Evolutionary conservation across 2,329 filamentous ascomycete genomes (phyloP).

Genomic region (Colletotrichum acutatum): DNA sequence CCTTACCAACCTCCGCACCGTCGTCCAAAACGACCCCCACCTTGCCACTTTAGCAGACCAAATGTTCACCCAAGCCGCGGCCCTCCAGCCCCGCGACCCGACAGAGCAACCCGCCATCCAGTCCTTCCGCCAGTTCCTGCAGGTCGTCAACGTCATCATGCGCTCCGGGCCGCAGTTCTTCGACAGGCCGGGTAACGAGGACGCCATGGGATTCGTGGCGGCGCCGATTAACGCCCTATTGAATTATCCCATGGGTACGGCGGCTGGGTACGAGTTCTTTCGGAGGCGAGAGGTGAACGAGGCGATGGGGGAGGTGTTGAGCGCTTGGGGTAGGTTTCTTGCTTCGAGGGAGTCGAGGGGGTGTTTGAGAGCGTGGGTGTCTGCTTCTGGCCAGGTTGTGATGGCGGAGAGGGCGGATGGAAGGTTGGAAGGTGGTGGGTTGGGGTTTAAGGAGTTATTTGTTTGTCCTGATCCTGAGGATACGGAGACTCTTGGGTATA

Average conservation of each 20-base stretch:
- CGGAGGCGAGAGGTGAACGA: slow-evolving; percentile 62
- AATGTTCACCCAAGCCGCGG: slow-evolving; percentile 18
- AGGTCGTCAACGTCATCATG: background rate
- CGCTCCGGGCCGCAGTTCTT: slow-evolving; percentile 9
- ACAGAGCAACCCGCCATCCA: slow-evolving; percentile 4
- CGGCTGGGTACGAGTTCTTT: slow-evolving; percentile 64
- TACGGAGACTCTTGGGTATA: slow-evolving; percentile 65
- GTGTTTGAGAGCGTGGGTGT: slow-evolving; percentile 37
- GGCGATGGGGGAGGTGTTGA: slow-evolving; percentile 62
- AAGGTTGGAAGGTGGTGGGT: background rate
- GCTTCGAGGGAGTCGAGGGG: slow-evolving; percentile 39
- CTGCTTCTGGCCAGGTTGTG: slow-evolving; percentile 22
- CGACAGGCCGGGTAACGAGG: background rate
- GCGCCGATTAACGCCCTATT: slow-evolving; percentile 67
- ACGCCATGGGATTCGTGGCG: slow-evolving; percentile 56
- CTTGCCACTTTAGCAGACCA: background rate
- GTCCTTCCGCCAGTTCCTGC: slow-evolving; percentile 10
- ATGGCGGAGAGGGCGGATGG: slow-evolving; percentile 54
- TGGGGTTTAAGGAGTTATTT: slow-evolving; percentile 70
- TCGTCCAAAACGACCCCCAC: background rate
- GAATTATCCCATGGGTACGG: slow-evolving; percentile 69
- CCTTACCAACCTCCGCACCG: background rate
- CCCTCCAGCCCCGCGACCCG: slow-evolving; percentile 3
- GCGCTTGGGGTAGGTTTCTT: slow-evolving; percentile 51
- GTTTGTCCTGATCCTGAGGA: slow-evolving; percentile 63